These are phyloP conservation scores for Candida ovalis DNA, from an alignment of 805 yeast genomes.

Conservation along the genomic window DNA sequence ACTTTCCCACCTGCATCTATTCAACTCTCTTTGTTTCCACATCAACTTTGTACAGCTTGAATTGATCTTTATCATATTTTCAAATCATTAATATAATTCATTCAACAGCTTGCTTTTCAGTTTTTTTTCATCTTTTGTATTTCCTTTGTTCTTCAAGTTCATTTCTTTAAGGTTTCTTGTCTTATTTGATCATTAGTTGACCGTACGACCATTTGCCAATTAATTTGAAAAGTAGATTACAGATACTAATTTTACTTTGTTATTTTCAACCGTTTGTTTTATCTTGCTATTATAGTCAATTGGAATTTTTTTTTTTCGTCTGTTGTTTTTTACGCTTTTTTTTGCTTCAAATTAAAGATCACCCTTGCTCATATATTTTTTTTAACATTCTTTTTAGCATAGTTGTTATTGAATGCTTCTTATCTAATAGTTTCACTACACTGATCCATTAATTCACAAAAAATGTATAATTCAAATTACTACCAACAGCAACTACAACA, in stretches of 20 bases:
- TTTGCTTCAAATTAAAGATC: neutral
- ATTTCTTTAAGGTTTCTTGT: neutral
- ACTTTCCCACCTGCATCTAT: neutral
- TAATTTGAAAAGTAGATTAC: too few relatives aligned
- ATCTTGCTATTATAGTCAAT: too few relatives aligned
- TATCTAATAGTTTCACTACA: neutral
- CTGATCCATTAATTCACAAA: neutral
- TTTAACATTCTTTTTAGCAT: too few relatives aligned
- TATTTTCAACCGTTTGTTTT: too few relatives aligned
- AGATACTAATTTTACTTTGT: too few relatives aligned
- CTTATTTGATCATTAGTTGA: neutral
- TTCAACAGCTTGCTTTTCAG: neutral
- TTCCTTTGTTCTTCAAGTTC: neutral
- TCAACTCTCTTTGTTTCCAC: neutral
- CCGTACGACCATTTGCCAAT: neutral
- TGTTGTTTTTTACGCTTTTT: neutral
- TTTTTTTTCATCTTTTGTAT: neutral
- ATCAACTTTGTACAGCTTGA: neutral
- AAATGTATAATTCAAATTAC: conserved; percentile 13
- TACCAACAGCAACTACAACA: conserved; percentile 5
- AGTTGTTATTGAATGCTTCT: neutral
- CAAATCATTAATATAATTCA: neutral
- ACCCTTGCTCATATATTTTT: neutral
- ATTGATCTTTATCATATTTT: neutral
- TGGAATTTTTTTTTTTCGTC: neutral